Base-by-base conservation (phyloP, 371 early-diverging fungal species). In the Amoeboaphelidium protococcarum region DNA sequence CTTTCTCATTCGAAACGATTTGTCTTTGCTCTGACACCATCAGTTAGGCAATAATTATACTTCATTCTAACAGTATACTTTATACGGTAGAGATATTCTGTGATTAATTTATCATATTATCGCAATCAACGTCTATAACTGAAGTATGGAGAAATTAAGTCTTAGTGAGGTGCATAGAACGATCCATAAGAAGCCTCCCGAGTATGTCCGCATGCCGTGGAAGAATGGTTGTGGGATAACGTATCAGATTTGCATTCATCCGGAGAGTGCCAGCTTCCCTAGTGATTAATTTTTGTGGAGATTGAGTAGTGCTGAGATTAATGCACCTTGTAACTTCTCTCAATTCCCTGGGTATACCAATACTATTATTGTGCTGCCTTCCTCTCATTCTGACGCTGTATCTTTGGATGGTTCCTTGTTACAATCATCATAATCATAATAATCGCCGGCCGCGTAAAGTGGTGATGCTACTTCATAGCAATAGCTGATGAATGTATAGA, bases 221-320 rank as follows among this genome's bases (percentile, higher is more conserved):
- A 75, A 75, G 51, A 77, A 77, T 57, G 77, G 77, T 0, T 63
- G 74, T 4, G 77, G 77, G 23, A 60, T 52, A 41, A 77, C 77
- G 4, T 46, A 55, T 13, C 69, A 75, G 47, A 72, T 77, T 41
- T 58, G 64, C 40, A 72, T 75, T 19, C 58, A 66, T 51, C 77
- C 77, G 16, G 58, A 62, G 1, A 52, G 54, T 16, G 57, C 59
- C 40, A 58, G 73, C 50, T 69, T 56, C 46, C 53, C 57, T 43
- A 54, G 58, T 40, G 76, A 74, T 37, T 47, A 60, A 0, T 77
- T 77, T 54, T 54, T 70, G 44, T 77, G 77, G 77, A 59, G 76
- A 24, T 50, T 77, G 4, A 65, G 67, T 26, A 46, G 58, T 22
- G 62, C 69, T 23, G 59, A 58, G 41, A 62, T 77, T 23, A 52